Conservation (phyloP, 108 stramenopile genomes). For the Skeletonema potamos region DNA sequence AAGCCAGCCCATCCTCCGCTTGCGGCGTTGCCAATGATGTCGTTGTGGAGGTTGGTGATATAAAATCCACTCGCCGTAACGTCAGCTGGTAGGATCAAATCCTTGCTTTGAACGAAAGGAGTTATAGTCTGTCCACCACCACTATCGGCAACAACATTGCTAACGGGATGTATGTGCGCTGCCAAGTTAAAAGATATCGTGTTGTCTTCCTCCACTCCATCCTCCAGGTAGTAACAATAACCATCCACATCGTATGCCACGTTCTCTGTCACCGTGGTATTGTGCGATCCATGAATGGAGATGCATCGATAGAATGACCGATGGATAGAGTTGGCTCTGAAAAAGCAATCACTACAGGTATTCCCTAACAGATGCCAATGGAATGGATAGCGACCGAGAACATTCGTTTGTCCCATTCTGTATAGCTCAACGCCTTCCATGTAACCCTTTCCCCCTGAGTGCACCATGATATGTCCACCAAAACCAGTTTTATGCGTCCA, state of each 20-base stretch:
- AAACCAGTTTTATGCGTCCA: conserved; percentile 41
- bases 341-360: conserved; percentile 35
- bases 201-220: conserved; percentile 56
- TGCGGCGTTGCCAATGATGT: conserved; percentile 51
- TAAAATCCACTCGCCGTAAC: conserved; percentile 48
- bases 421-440: conserved; percentile 48
- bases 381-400: conserved; percentile 52
- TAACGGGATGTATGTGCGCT: conserved; percentile 52
- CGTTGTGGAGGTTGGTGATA: conserved; percentile 49
- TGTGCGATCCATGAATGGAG: conserved; percentile 48
- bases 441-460: conserved; percentile 16
- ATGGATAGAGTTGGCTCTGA: conserved; percentile 43
- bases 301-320: conserved; percentile 52
- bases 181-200: conserved; percentile 49
- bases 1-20: conserved; percentile 53
- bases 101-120: conserved; percentile 3
- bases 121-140: conserved; percentile 25
- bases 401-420: conserved; percentile 63
- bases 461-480: conserved; percentile 54
- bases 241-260: conserved; percentile 60
- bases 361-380: conserved; percentile 50
- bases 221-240: conserved; percentile 56
- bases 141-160: neutral
- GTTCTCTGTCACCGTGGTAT: conserved; percentile 32
- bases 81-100: conserved; percentile 41